Base-by-base conservation (phyloP, 495 filamentous ascomycete genomes). In the Articulospora tetracladia region DNA sequence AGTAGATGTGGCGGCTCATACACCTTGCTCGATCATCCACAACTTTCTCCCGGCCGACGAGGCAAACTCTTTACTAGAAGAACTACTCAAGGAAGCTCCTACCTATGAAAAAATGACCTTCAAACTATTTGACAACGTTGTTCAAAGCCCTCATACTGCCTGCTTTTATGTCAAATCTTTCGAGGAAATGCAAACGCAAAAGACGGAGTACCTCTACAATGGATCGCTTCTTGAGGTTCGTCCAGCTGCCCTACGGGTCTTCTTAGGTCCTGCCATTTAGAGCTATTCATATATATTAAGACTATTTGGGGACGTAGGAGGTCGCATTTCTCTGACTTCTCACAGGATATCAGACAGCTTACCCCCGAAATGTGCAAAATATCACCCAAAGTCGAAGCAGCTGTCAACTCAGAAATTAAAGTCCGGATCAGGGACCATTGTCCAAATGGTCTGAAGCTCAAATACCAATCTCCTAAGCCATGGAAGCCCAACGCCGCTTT, bases 401-500 rank as follows among this genome's bases (percentile, higher is more conserved):
- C 81, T 0, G 93, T 97, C 49, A 97, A 97, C 60, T 66, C 71
- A 3, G 87, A 90, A 61, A 86, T 96, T 26, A 73, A 79, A 30
- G 74, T 72, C 17, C 85, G 90, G 15, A 91, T 91, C 59, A 74
- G 75, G 19, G 75, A 79, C 8, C 83, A 86, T 19, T 62, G 62
- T 26, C 56, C 62, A 8, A 48, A 53, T 34, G 66, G 57, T 34
- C 79, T 83, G 69, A 96, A 92, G 70, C 81, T 96, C 58, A 86
- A 79, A 60, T 86, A 89, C 64, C 92, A 96, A 63, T 87, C 86
- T 1, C 77, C 89, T 0, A 65, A 81, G 2, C 73, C 77, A 0
- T 97, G 94, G 93, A 76, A 70, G 27, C 88, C 93, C 8, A 98
- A 97, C 64, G 91, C 91, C 0, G 91, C 92, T 0, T 91, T 97